Evolutionary conservation across 1,284 basidiomycete species (phyloP).

Genomic region (Rhodotorula sp.): DNA sequence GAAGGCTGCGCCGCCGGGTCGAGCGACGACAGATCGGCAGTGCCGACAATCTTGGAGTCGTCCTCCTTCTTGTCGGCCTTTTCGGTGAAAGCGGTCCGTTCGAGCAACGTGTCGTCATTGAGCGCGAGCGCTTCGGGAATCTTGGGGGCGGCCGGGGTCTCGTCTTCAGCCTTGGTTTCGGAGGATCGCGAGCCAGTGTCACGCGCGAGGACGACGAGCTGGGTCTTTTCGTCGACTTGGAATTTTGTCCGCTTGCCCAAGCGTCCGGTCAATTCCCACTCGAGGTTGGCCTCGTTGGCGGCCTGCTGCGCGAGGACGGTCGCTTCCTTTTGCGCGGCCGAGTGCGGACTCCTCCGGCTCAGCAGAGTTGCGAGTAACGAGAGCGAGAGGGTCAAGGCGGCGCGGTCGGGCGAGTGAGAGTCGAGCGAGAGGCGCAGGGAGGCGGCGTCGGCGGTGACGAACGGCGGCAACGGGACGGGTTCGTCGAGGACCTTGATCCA

Average conservation of each 20-base stretch:
- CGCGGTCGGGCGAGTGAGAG: constrained; percentile 47
- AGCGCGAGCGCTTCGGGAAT: constrained; percentile 74
- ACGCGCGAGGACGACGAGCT: constrained; percentile 90
- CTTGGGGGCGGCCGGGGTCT: constrained; percentile 39
- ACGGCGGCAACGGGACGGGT: constrained; percentile 63
- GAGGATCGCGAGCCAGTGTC: constrained; percentile 55
- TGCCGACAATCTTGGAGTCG: constrained; percentile 48
- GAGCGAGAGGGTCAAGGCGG: constrained; percentile 71
- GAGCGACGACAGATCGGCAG: constrained; percentile 55
- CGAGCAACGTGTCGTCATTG: constrained; percentile 95
- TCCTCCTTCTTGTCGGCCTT: constrained; percentile 45
- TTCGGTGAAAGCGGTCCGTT: constrained; percentile 82
- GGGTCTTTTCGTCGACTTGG: constrained; percentile 78
- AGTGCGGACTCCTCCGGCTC: constrained; percentile 55
- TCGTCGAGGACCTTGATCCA: constrained; percentile 87
- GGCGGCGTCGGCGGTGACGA: constrained; percentile 50
- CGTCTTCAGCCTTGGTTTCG: constrained; percentile 29
- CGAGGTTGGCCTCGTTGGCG: constrained; percentile 70
- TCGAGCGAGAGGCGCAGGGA: constrained; percentile 25
- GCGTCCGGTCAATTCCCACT: constrained; percentile 90
- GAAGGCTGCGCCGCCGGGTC: constrained; percentile 80
- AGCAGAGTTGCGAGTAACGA: constrained; percentile 75
- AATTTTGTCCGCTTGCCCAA: constrained; percentile 93
- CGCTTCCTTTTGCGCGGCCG: constrained; percentile 61
- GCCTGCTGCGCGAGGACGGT: constrained; percentile 77